Percentiles rank a stretch among this genome's conserved stretches.
Evolutionary conservation across 345 rosid species (phyloP).

Genomic region (Arabidopsis arenosa): DNA sequence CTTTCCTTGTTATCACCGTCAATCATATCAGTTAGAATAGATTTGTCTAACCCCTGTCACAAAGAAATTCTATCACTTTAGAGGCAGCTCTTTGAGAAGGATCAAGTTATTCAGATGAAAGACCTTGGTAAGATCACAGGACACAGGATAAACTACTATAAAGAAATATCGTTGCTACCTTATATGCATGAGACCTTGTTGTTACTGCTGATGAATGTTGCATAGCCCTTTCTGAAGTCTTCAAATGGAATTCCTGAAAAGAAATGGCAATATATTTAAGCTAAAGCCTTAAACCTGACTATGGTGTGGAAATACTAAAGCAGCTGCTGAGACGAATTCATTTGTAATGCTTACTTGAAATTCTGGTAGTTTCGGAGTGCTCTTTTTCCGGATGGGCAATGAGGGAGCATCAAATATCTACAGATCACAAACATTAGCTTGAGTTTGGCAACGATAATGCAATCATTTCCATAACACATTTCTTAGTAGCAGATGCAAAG

Average conservation of each 20-base stretch:
- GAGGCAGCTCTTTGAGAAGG: conserved; percentile 17
- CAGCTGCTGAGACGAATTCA: background rate
- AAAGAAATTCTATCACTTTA: conserved; percentile 33
- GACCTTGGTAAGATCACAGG: background rate
- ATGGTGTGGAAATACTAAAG: background rate
- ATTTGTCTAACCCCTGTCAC: conserved; percentile 58
- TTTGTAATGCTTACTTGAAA: conserved; percentile 65
- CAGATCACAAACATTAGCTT: conserved; percentile 40
- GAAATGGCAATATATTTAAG: conserved; percentile 31
- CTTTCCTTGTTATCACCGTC: conserved; percentile 53
- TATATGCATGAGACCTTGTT: conserved; percentile 52
- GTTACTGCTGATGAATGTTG: conserved; percentile 64
- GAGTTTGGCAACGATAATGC: conserved; percentile 21
- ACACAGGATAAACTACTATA: conserved; percentile 13
- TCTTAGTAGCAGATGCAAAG: conserved; percentile 38
- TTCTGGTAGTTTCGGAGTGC: conserved; percentile 76
- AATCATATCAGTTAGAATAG: conserved; percentile 44
- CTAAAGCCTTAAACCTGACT: conserved; percentile 19
- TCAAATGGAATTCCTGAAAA: conserved; percentile 82
- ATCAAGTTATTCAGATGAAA: conserved; percentile 8
- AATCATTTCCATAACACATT: background rate
- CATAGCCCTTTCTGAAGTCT: conserved; percentile 89
- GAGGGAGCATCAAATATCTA: conserved; percentile 93
- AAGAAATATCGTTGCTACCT: conserved; percentile 51
- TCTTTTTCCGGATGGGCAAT: conserved; percentile 72